These are phyloP conservation scores for Macrocybe gigantea DNA, from an alignment of 768 basidiomycete species.

Conservation along the genomic window DNA sequence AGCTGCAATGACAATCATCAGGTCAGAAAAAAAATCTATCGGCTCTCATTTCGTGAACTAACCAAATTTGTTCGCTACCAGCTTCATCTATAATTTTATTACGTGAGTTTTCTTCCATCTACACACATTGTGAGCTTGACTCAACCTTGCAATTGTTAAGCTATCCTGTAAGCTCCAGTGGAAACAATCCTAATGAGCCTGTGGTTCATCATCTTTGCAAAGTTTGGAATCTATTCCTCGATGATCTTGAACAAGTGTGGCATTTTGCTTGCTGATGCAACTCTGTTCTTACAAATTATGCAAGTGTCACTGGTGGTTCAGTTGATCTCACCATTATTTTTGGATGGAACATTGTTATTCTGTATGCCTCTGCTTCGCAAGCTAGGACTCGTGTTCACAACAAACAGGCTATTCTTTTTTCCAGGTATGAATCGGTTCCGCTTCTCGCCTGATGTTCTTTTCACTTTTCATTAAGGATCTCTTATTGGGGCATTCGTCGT, in stretches of 20 bases:
- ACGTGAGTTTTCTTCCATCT: conserved; percentile 32
- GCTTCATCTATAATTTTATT: conserved; percentile 81
- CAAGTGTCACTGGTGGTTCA: conserved; percentile 52
- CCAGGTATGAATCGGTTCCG: conserved; percentile 17
- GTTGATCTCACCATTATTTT: conserved; percentile 55
- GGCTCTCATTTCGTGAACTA: neutral
- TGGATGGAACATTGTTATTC: conserved; percentile 83
- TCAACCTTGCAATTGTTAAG: conserved; percentile 32
- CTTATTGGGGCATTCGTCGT: conserved; percentile 71
- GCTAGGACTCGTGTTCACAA: neutral
- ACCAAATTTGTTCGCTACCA: conserved; percentile 7
- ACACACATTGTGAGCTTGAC: neutral
- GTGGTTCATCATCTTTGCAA: neutral
- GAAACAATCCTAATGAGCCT: conserved; percentile 38
- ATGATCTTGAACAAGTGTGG: conserved; percentile 61
- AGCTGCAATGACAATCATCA: conserved; percentile 65
- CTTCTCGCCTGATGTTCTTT: neutral
- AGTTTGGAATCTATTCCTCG: conserved; percentile 80
- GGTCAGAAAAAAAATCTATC: conserved; percentile 30
- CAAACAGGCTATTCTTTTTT: conserved; percentile 30
- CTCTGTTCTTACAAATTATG: neutral
- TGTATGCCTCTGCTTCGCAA: conserved; percentile 36
- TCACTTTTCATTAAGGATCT: conserved; percentile 40
- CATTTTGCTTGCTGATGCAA: neutral
- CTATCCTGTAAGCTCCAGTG: too few relatives aligned